Percentiles rank a stretch among this genome's conserved stretches.
Evolutionary conservation across 2,329 filamentous ascomycete species (phyloP).

Genomic region (Corinectria fuckeliana): DNA sequence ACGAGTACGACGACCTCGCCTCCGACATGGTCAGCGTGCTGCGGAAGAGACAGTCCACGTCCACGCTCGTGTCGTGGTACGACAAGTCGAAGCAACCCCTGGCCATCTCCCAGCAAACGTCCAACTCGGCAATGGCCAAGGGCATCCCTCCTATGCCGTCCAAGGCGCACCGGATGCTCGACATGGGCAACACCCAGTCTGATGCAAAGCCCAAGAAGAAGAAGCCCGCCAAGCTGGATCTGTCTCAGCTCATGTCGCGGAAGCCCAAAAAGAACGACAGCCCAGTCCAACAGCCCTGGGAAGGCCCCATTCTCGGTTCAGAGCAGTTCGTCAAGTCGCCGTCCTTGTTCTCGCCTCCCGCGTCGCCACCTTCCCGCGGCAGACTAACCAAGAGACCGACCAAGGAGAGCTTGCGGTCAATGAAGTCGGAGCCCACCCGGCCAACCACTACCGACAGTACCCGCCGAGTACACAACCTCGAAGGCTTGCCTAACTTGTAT

Average conservation of each 20-base stretch:
- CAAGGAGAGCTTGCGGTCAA: constrained; percentile 44
- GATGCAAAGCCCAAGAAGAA: constrained; percentile 41
- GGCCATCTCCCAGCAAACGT: constrained; percentile 65
- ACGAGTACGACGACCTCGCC: constrained; percentile 34
- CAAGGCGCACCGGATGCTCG: constrained; percentile 55
- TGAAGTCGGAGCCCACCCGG: constrained; percentile 28
- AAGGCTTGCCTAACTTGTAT: constrained; percentile 58
- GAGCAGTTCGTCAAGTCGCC: constrained; percentile 51
- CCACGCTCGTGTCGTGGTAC: constrained; percentile 64
- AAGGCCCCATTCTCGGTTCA: constrained; percentile 43
- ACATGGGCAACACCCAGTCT: constrained; percentile 47
- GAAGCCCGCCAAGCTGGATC: constrained; percentile 58
- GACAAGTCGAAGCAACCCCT: constrained; percentile 62
- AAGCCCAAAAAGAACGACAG: constrained; percentile 41
- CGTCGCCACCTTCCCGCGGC: constrained; percentile 38
- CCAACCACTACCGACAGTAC: constrained; percentile 38
- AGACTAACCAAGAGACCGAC: constrained; percentile 45
- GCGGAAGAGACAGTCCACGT: constrained; percentile 58
- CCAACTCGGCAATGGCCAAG: constrained; percentile 64
- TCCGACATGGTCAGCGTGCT: constrained; percentile 53
- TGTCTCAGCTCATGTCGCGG: constrained; percentile 52
- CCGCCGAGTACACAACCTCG: constrained; percentile 35
- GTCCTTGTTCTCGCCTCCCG: constrained; percentile 49
- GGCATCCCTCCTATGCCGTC: constrained; percentile 57
- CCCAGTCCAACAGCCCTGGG: constrained; percentile 42